These are phyloP conservation scores for Phaeosphaeria sp. DNA, from an alignment of 2,329 filamentous ascomycete species.

Conservation along the genomic window DNA sequence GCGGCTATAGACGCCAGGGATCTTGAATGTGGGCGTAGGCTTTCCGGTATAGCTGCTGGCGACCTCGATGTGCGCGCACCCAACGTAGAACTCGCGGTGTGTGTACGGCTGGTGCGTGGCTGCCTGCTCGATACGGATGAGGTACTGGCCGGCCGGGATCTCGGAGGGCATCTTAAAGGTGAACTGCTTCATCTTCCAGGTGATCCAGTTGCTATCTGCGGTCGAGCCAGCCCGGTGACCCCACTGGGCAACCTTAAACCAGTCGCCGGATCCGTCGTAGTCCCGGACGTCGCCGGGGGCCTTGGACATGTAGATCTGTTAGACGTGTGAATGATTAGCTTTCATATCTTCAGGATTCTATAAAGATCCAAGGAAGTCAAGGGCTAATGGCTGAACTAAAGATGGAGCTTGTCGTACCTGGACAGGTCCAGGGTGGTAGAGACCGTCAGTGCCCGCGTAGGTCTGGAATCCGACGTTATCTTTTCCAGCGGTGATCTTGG, in stretches of 20 bases:
- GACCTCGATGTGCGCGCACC: background rate
- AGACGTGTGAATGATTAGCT: background rate
- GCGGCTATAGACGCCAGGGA: background rate
- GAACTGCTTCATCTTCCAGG: background rate
- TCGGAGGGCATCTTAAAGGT: background rate
- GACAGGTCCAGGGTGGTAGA: background rate
- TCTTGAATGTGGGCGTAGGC: background rate
- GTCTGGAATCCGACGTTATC: background rate
- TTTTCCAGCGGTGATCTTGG: background rate
- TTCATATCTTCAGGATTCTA: background rate
- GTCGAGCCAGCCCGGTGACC: background rate
- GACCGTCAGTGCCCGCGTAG: background rate
- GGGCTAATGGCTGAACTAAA: background rate
- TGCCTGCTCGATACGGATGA: background rate
- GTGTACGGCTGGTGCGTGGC: background rate
- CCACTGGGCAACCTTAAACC: background rate
- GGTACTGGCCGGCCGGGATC: background rate
- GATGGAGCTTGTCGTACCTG: background rate
- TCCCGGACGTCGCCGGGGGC: background rate
- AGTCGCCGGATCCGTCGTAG: background rate
- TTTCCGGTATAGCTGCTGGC: background rate
- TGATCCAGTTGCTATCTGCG: background rate
- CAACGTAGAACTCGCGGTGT: background rate
- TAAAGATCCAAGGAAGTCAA: background rate
- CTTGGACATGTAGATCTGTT: background rate